Percentiles rank a stretch among this genome's conserved stretches.
Conservation (phyloP, 108 stramenopile species). For the Pseudonitzschia multistriata region DNA sequence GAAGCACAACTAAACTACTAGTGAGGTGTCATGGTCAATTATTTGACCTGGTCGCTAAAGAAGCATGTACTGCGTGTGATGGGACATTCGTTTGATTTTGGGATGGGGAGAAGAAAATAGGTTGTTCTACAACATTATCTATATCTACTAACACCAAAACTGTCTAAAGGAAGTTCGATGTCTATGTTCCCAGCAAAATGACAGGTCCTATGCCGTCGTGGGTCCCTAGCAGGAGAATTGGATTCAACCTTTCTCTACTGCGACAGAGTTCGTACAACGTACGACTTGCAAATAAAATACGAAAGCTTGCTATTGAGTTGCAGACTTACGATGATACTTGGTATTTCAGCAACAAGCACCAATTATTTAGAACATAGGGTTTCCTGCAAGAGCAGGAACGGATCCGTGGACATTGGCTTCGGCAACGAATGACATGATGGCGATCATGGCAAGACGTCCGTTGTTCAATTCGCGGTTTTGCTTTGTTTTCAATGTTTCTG, state of each 20-base stretch:
- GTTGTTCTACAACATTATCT: constrained; percentile 2
- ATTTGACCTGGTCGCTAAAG: no score
- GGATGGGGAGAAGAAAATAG: background rate
- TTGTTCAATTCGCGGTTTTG: constrained; percentile 73
- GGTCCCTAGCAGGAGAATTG: background rate
- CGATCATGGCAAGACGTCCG: constrained; percentile 79
- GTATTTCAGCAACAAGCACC: background rate
- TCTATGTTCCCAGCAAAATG: background rate
- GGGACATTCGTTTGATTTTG: background rate
- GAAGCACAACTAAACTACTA: no score
- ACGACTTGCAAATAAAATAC: background rate
- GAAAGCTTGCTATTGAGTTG: background rate
- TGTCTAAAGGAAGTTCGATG: background rate
- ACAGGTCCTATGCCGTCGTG: background rate
- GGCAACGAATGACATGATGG: constrained; percentile 72
- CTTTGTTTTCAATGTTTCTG: constrained; percentile 49
- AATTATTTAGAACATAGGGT: constrained; percentile 54
- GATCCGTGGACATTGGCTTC: constrained; percentile 75
- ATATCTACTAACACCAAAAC: background rate
- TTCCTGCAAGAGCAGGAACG: constrained; percentile 64
- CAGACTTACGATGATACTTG: background rate
- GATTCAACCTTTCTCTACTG: background rate
- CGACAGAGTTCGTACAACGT: background rate
- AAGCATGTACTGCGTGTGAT: no score
- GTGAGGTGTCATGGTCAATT: no score